These are phyloP conservation scores for Beauveria asiatica DNA, from an alignment of 2,329 filamentous ascomycete species.

Conservation along the genomic window DNA sequence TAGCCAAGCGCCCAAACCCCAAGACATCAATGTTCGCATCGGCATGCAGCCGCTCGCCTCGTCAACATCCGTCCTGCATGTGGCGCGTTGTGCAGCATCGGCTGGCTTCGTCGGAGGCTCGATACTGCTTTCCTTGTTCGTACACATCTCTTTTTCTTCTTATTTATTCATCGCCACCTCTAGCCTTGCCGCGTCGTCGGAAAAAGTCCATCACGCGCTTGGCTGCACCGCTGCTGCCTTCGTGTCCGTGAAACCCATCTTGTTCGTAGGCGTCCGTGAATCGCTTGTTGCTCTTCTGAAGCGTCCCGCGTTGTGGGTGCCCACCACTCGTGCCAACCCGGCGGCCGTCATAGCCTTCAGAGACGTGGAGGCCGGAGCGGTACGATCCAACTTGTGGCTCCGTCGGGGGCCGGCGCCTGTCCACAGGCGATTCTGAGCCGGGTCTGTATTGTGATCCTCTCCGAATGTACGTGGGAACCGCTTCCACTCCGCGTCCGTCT, in stretches of 20 bases:
- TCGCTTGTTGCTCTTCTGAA: constrained; percentile 80
- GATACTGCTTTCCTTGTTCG: background rate
- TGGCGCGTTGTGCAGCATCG: background rate
- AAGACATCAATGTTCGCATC: too few relatives aligned
- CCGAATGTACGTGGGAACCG: constrained; percentile 39
- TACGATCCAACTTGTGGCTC: constrained; percentile 34
- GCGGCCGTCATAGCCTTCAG: constrained; percentile 34
- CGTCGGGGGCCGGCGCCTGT: constrained; percentile 35
- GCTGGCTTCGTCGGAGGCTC: background rate
- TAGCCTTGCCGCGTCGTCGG: constrained; percentile 71
- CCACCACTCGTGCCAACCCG: constrained; percentile 26
- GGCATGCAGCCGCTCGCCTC: background rate
- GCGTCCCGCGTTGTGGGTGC: constrained; percentile 42
- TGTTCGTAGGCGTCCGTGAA: constrained; percentile 88
- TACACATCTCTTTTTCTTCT: background rate
- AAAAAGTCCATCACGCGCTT: constrained; percentile 99
- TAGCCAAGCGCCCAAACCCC: background rate
- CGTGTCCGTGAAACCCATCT: constrained; percentile 54
- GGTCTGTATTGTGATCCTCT: constrained; percentile 37
- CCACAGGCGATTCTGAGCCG: constrained; percentile 46
- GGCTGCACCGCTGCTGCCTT: constrained; percentile 78
- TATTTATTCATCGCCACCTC: constrained; percentile 50
- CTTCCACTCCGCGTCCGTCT: constrained; percentile 31
- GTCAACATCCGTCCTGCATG: background rate
- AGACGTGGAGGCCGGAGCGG: constrained; percentile 33